phyloP scores from a whole-genome alignment of 2,329 filamentous ascomycete genomes.

The Bertia moriformis region DNA sequence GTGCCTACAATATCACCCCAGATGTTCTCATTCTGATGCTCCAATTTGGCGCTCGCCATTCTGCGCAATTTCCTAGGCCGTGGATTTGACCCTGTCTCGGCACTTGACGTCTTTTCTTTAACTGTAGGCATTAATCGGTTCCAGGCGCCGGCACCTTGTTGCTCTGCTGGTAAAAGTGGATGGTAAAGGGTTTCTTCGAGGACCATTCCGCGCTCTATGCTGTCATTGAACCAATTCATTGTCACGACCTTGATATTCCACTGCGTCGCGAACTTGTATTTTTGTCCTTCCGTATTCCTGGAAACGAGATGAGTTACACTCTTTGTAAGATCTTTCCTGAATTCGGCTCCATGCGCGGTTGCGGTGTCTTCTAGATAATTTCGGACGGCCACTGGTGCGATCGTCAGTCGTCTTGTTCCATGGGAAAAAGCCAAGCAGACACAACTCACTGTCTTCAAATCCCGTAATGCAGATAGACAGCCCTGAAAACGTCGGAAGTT shows the following conservation, averaged over 20 bases:
- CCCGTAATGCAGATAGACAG: conserved; percentile 56
- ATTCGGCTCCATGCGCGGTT: conserved; percentile 60
- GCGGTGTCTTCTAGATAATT: conserved; percentile 57
- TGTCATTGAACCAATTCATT: conserved; percentile 73
- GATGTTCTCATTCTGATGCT: conserved; percentile 65
- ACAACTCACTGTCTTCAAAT: conserved; percentile 43
- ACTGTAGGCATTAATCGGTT: conserved; percentile 26
- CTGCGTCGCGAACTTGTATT: conserved; percentile 72
- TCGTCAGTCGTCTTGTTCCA: conserved; percentile 6
- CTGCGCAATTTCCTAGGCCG: conserved; percentile 62
- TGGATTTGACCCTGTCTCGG: neutral
- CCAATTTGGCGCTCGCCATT: conserved; percentile 72
- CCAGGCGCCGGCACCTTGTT: conserved; percentile 70
- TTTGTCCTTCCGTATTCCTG: conserved; percentile 64
- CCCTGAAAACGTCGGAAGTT: conserved; percentile 25
- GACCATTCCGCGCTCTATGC: conserved; percentile 73
- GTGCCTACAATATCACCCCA: conserved; percentile 74
- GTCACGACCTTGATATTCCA: conserved; percentile 74
- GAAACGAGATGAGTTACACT: conserved; percentile 79
- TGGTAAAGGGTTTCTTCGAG: conserved; percentile 78
- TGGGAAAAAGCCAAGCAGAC: conserved; percentile 1
- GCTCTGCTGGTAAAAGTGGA: conserved; percentile 50
- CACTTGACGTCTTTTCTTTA: neutral
- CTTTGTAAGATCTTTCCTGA: conserved; percentile 76
- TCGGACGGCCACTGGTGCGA: conserved; percentile 41